Percentiles rank a stretch among this genome's conserved stretches.
phyloP scores from a whole-genome alignment of 2,329 filamentous ascomycete genomes.

The Exophiala mesophila region DNA sequence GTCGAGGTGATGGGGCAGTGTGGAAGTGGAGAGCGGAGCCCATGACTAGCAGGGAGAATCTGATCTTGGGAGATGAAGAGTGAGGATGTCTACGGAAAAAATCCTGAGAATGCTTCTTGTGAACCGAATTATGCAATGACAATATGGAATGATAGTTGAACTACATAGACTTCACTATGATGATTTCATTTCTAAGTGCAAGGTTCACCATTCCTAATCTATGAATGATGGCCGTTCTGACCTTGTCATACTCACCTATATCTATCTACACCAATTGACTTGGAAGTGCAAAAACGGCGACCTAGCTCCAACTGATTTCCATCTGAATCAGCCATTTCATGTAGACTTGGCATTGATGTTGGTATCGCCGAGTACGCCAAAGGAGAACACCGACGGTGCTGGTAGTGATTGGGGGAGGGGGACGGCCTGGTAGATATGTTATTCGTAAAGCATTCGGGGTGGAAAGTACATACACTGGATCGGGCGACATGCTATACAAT shows the following conservation, averaged over 20 bases:
- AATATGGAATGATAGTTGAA: too few species aligned
- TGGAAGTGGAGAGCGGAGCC: background rate
- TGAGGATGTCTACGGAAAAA: background rate
- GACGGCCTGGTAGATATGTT: background rate
- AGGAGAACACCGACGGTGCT: background rate
- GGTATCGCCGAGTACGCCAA: conserved; percentile 1
- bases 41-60: background rate
- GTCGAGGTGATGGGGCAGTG: too few species aligned
- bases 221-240: background rate
- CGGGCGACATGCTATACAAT: conserved; percentile 8
- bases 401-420: background rate
- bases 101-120: too few species aligned
- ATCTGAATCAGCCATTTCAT: conserved; percentile 14
- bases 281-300: conserved; percentile 12
- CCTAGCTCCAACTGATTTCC: conserved; percentile 8
- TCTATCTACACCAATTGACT: conserved; percentile 14
- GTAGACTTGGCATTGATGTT: conserved; percentile 4
- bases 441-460: background rate
- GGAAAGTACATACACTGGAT: background rate
- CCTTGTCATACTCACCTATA: conserved; percentile 11
- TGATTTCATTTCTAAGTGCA: too few species aligned
- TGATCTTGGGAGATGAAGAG: background rate
- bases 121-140: too few species aligned
- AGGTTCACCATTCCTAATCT: too few species aligned
- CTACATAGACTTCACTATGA: too few species aligned